Base-by-base conservation (phyloP, 1,284 basidiomycete genomes). In the Malassezia sympodialis region DNA sequence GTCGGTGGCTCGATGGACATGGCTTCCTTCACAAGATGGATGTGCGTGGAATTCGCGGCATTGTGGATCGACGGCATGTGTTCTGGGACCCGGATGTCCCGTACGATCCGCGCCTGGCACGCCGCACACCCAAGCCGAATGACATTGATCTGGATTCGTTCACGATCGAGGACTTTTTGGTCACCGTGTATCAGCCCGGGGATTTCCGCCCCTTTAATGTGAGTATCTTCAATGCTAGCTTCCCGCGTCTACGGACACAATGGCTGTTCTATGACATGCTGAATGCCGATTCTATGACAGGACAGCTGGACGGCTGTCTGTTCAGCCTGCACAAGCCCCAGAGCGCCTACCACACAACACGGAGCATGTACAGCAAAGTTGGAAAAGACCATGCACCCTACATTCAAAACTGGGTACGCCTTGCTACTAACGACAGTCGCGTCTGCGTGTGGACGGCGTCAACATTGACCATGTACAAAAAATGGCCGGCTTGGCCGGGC, bases 271-370 rank as follows among this genome's bases (percentile, higher is more conserved):
- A 91, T 73, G 91, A 96, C 74, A 56, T 78, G 4, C 68, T 77
- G 32, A 83, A 82, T 42, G 93, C 93, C 0, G 90, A 96, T 65
- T 87, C 86, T 54, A 88, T 96, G 53, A 93, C 94, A 4, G 93
- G 93, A 0, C 94, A 99, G 73, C 88, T 93, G 63, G 93, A 99
- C 73, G 96, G 96, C 67, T 99, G 94, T 69, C 74, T 99, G 14
- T 96, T 96, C 78, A 96, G 90, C 69, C 75, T 99, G 60, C 93
- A 98, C 75, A 88, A 86, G 73, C 93, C 93, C 8, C 93, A 99
- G 77, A 93, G 88, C 73, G 89, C 98, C 47, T 88, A 90, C 4
- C 80, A 88, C 59, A 91, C 88, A 4, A 88, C 83, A 43, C 8
- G 39, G 23, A 24, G 21, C 28, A 32, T 57, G 27, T 52, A 52